phyloP scores from a whole-genome alignment of 1,139 yeast genomes.

The Barnettozyma hawaiiensis region DNA sequence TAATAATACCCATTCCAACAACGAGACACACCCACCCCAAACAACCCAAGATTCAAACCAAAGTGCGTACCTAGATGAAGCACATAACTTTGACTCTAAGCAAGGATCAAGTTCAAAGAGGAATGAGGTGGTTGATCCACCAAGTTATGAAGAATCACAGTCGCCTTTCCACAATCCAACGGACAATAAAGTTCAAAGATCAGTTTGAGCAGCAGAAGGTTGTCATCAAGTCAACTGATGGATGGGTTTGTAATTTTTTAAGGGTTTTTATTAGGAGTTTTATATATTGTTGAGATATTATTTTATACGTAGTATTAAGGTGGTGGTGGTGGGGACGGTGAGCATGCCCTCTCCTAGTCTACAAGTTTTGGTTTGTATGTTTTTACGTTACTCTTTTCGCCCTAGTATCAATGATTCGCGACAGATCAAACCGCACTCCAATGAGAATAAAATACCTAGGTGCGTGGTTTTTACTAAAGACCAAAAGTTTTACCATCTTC shows the following conservation, averaged over 20 bases:
- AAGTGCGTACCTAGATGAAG: background rate
- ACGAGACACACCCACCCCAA: background rate
- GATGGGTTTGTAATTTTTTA: background rate
- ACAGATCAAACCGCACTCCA: background rate
- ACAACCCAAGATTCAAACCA: background rate
- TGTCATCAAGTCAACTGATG: background rate
- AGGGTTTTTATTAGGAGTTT: background rate
- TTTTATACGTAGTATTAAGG: background rate
- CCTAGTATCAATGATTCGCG: background rate
- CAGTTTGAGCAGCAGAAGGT: background rate
- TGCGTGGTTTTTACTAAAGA: background rate
- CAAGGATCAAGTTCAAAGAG: background rate
- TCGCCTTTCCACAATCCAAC: conserved; percentile 5
- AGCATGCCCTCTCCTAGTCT: no score
- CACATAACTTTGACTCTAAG: background rate
- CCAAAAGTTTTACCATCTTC: background rate
- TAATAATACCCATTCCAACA: background rate
- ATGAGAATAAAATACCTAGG: background rate
- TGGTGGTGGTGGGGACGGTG: no score
- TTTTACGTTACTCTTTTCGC: no score
- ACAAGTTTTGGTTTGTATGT: no score
- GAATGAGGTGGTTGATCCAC: conserved; percentile 4
- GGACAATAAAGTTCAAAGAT: conserved; percentile 16
- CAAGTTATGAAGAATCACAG: conserved; percentile 11
- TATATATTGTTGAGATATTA: background rate